Percentiles rank a stretch among this genome's conserved stretches.
phyloP scores from a whole-genome alignment of 345 rosid species.

The Microthlaspi erraticum region DNA sequence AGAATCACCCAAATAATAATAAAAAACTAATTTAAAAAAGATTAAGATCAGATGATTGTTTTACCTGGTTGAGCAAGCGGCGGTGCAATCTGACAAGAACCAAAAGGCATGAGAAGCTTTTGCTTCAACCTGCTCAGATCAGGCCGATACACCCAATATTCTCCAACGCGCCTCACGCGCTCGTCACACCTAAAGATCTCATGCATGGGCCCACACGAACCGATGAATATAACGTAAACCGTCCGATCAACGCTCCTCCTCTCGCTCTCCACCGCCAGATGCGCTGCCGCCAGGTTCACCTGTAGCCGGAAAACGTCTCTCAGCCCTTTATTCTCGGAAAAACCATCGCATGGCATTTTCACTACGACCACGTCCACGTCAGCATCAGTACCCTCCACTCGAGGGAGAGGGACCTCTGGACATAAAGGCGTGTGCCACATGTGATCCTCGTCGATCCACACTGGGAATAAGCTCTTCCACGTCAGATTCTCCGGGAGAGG shows the following conservation, averaged over 20 bases:
- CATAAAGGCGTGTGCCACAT: conserved; percentile 49
- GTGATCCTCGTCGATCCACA: conserved; percentile 76
- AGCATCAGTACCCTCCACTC: conserved; percentile 31
- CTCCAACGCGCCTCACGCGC: conserved; percentile 57
- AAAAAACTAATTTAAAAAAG: not conserved
- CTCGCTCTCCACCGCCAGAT: conserved; percentile 59
- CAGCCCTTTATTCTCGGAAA: conserved; percentile 44
- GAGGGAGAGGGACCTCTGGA: conserved; percentile 77
- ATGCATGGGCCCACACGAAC: conserved; percentile 78
- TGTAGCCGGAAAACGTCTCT: conserved; percentile 81
- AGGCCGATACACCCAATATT: conserved; percentile 73
- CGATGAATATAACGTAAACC: conserved; percentile 59
- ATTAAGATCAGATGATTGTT: not conserved
- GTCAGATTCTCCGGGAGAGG: conserved; percentile 46
- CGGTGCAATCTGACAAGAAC: conserved; percentile 77
- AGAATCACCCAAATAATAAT: not conserved
- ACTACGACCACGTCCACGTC: conserved; percentile 72
- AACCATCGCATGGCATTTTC: conserved; percentile 59
- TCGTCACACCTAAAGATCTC: conserved; percentile 86
- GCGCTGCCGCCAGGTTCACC: conserved; percentile 80
- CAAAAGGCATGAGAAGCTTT: conserved; percentile 72
- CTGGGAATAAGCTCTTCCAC: conserved; percentile 74
- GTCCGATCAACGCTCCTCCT: conserved; percentile 45
- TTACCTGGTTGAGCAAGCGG: conserved; percentile 47
- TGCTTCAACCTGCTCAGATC: conserved; percentile 58